These are phyloP conservation scores for Jacaranda copaia DNA, from an alignment of 257 asterid genomes.

Conservation along the genomic window DNA sequence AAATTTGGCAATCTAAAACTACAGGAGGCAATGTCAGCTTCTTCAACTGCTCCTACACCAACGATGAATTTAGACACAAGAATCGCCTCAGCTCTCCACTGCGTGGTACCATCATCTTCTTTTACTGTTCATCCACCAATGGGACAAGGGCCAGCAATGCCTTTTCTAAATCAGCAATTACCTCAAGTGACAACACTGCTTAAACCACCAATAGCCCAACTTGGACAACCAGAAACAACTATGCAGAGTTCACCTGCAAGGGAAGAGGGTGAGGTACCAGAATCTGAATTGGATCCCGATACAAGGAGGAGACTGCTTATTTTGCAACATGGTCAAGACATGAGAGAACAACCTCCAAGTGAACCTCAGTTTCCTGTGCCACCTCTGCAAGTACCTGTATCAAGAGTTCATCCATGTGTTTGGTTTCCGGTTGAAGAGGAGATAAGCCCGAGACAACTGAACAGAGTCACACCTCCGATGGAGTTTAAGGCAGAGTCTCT, in stretches of 20 bases:
- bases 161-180: conserved; percentile 60
- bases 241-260: conserved; percentile 73
- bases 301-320: conserved; percentile 87
- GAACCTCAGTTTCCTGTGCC: conserved; percentile 64
- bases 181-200: conserved; percentile 56
- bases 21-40: conserved; percentile 68
- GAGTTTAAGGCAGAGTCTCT: conserved; percentile 64
- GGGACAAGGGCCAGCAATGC: conserved; percentile 50
- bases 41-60: conserved; percentile 57
- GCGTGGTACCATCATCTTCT: conserved; percentile 50
- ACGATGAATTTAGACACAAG: conserved; percentile 56
- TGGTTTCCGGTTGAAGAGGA: conserved; percentile 79
- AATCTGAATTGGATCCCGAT: conserved; percentile 85
- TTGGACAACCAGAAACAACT: conserved; percentile 54
- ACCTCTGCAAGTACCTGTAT: conserved; percentile 59
- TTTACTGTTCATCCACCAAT: conserved; percentile 48
- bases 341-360: conserved; percentile 63
- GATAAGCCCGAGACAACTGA: conserved; percentile 58
- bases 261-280: conserved; percentile 91
- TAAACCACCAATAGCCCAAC: conserved; percentile 53
- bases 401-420: conserved; percentile 57
- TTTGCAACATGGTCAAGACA: conserved; percentile 84
- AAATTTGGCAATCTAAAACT: conserved; percentile 6
- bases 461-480: conserved; percentile 50
- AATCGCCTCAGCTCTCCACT: conserved; percentile 52